Evolutionary conservation across 192 early-diverging fungal genomes (phyloP).

Genomic region (Pecoramyces ruminantium): DNA sequence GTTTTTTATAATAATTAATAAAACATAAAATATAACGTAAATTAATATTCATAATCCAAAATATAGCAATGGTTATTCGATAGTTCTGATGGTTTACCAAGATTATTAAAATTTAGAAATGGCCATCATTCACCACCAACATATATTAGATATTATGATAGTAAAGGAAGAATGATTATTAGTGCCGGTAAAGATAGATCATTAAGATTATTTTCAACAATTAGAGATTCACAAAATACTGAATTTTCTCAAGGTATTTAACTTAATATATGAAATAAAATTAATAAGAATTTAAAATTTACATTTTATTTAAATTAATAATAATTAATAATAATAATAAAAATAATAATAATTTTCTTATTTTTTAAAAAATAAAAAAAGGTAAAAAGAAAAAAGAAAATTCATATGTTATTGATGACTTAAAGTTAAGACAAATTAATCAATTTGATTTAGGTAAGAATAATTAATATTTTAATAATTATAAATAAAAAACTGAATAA

Average conservation of each 20-base stretch:
- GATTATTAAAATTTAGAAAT: constrained; percentile 62
- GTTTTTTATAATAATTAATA: no score
- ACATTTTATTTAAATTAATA: no score
- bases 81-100: constrained; percentile 53
- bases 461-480: no score
- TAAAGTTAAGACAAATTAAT: constrained; percentile 57
- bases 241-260: constrained; percentile 69
- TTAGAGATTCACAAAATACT: constrained; percentile 64
- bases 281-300: no score
- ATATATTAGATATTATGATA: constrained; percentile 56
- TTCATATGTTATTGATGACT: constrained; percentile 35
- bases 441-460: constrained; percentile 50
- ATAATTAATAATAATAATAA: no score
- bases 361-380: constrained; percentile 7
- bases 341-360: no score
- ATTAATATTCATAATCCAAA: not conserved
- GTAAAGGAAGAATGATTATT: constrained; percentile 54
- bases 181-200: constrained; percentile 69
- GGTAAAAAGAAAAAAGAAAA: constrained; percentile 46
- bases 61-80: constrained; percentile 88
- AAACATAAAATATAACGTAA: no score
- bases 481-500: no score
- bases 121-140: constrained; percentile 81
- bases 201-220: constrained; percentile 61
- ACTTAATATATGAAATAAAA: no score